Base-by-base conservation (phyloP, 1,284 basidiomycete species). In the Ustilago crameri region DNA sequence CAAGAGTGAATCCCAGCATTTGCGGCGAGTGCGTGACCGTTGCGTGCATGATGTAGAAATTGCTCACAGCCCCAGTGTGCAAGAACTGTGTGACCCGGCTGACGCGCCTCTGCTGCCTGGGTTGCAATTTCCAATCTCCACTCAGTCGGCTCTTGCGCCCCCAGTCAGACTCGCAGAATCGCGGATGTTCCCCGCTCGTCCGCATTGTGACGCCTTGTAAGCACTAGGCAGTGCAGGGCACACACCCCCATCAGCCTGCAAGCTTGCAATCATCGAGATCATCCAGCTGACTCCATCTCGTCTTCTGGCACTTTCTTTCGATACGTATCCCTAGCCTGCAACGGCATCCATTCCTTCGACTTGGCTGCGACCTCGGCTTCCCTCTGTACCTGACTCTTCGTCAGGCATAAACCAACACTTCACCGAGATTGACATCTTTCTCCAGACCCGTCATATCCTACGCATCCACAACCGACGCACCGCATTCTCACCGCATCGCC, bases 61-160 rank as follows among this genome's bases (percentile, higher is more conserved):
- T 12, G 30, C 30, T 30, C 30, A 30, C 30, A n/a, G n/a, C n/a
- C n/a, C n/a, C 30, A 5, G 30, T 30, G n/a, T n/a, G n/a, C 30
- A 30, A 5, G 7, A 5, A 30, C 30, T 12, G 7, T 30, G 30
- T 30, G 30, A 30, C 30, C 62, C 62, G 50, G 62, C 53, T 58
- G 55, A 49, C 62, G 62, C 62, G 57, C 48, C 45, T 65, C 55
- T 51, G 55, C 20, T 27, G 46, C 27, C 24, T 23, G 51, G 34
- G n/a, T n/a, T 20, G 12, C 10, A n/a, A 46, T 27, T 17, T 38
- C n/a, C 35, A 37, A 37, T 17, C 12, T 37, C 12, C 12, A 14
- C 9, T 37, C 15, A 37, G 14, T 37, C 35, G 35, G 35, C 9
- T 15, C 8, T 15, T 14, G 14, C 15, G 35, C 9, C 35, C 35